Base-by-base conservation (phyloP, 805 yeast species). In the Barnettozyma wickerhamii region DNA sequence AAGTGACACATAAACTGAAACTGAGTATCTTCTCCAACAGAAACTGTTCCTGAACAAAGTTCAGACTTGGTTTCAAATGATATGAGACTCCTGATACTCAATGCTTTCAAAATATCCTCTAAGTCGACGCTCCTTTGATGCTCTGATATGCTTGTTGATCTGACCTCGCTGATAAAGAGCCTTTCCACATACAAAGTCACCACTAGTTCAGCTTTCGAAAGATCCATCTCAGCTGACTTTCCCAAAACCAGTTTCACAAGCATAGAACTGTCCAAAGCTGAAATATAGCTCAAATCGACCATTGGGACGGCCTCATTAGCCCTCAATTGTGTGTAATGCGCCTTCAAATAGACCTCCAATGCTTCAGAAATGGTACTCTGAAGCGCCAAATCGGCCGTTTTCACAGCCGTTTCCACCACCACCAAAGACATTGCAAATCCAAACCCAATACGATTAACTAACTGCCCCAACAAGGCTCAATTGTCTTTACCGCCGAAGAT, bases 161-260 rank as follows among this genome's bases (percentile, higher is more conserved):
- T 12, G 19, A 34, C 9, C 4, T 29, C 38, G n/a, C 37, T 38
- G 12, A 43, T 27, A 19, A 31, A 40, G 14, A 49, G 13, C 23
- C 29, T 42, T 19, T 37, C 35, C 12, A 49, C 39, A n/a, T 42
- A 41, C 9, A 33, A 12, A 6, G 43, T 19, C n/a, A 49, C 39
- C 10, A 43, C 17, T 33, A 49, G 35, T 27, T 49, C 53, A 2
- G 51, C 46, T n/a, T 43, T 49, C 1, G 45, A 31, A n/a, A 45
- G 28, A 10, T 40, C 37, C 26, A 47, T 35, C 3, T 21, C 12
- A 3, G 27, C 41, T 28, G 26, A 12, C 26, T 35, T 35, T 10
- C 33, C 33, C 20, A 19, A 10, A n/a, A 38, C 19, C 30, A 49
- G 30, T 27, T 40, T 41, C 19, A 30, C 10, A 2, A 43, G 15